Evolutionary conservation across 345 rosid species (phyloP).

Genomic region (Eucalyptus urophylla): DNA sequence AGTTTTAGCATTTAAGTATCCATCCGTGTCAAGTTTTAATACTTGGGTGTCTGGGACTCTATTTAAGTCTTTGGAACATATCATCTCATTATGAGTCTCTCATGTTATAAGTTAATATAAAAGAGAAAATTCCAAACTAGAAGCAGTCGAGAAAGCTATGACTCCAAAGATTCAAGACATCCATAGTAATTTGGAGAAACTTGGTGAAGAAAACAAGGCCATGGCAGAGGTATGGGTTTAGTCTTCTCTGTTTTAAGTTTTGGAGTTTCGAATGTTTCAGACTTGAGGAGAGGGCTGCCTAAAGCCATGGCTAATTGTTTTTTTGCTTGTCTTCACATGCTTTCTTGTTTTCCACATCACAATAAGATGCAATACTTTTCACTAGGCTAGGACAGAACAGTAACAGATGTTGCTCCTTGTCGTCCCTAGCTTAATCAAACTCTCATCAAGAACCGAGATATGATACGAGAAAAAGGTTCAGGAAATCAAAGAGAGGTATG

Average conservation of each 20-base stretch:
- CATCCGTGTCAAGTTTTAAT: rapidly evolving
- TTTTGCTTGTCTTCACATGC: background rate
- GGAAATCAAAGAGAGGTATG: slow-evolving; percentile 74
- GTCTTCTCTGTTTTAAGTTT: background rate
- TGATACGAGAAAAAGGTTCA: slow-evolving; percentile 39
- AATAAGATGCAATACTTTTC: background rate
- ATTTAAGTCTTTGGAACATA: background rate
- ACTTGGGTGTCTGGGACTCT: rapidly evolving
- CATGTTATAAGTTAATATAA: slow-evolving; percentile 57
- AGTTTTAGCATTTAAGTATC: no score
- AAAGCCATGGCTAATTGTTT: background rate
- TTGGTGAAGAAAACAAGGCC: slow-evolving; percentile 43
- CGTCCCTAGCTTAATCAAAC: slow-evolving; percentile 35
- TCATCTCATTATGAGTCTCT: slow-evolving; percentile 49
- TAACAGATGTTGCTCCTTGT: background rate
- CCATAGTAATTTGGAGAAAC: slow-evolving; percentile 46
- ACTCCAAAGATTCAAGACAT: slow-evolving; percentile 46
- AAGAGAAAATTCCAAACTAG: slow-evolving; percentile 40
- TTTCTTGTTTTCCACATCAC: background rate
- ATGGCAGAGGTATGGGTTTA: slow-evolving; percentile 41
- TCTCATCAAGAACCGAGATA: slow-evolving; percentile 62
- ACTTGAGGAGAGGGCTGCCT: background rate
- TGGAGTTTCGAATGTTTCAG: background rate
- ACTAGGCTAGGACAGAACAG: background rate
- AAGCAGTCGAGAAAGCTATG: slow-evolving; percentile 56